Evolutionary conservation across 2,329 filamentous ascomycete species (phyloP).

Genomic region (Ophiostoma novo-ulmi): DNA sequence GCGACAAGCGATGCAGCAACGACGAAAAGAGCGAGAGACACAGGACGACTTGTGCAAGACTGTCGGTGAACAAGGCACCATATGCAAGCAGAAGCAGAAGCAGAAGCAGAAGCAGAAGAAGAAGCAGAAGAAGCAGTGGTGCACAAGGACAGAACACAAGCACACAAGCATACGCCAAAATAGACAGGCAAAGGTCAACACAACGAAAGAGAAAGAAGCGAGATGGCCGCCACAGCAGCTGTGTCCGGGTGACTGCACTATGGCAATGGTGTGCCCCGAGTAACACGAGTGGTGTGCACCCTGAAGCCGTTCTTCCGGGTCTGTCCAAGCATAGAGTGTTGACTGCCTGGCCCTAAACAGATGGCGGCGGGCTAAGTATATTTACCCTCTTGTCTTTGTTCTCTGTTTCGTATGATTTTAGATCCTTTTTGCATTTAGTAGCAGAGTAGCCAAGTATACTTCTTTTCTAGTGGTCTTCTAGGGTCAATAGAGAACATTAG

Average conservation of each 20-base stretch:
- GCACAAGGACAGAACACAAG: not conserved
- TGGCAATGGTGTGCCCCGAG: not conserved
- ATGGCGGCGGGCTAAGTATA: not conserved
- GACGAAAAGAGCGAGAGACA: not conserved
- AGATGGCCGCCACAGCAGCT: conserved; percentile 1
- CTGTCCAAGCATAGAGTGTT: too few species aligned
- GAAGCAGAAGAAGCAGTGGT: too few species aligned
- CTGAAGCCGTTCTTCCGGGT: not conserved
- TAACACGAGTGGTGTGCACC: not conserved
- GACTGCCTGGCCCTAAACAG: not conserved
- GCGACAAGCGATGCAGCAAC: not conserved
- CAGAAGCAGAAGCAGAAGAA: too few species aligned
- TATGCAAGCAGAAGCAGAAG: too few species aligned
- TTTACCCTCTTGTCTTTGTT: not conserved
- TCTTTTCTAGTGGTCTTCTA: not conserved
- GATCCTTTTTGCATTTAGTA: too few species aligned
- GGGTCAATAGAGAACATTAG: not conserved
- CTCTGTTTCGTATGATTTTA: not conserved
- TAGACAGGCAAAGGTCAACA: not conserved
- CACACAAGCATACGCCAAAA: not conserved
- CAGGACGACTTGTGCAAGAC: too few species aligned
- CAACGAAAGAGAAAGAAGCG: not conserved
- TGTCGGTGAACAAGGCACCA: too few species aligned
- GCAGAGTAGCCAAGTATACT: too few species aligned
- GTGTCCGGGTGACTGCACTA: not conserved